Evolutionary conservation across 2,329 filamentous ascomycete species (phyloP), one percentile per base, ranked within the genome.

Genomic region (Talaromyces sp.): DNA sequence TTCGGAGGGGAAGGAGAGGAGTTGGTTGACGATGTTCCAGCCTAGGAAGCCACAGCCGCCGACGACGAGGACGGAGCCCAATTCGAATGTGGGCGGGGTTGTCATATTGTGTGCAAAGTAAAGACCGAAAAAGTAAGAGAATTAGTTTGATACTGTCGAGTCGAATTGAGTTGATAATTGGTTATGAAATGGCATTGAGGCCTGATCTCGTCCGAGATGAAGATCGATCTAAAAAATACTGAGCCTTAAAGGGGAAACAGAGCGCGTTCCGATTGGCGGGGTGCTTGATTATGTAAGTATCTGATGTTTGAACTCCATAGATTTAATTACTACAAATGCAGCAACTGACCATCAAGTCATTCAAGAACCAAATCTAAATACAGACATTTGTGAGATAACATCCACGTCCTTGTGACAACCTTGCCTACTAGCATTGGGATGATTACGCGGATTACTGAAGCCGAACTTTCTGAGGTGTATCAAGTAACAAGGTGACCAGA

Each of bases 31-130:
- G 69, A 93, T 88, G 78, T 93, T 89, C 78, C 90, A 88, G 73
- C 91, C 91, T 16, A 95, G 83, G 78, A 95, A 93, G 67, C 91
- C 91, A 74, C 91, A 93, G 73, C 91, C 91, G 71, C 91, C 91
- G 68, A 93, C 87, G 68, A 95, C 87, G 68, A 93, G 82, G 70
- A 92, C 88, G 67, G 83, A 86, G 72, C 89, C 89, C 58, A 92
- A 81, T 63, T 77, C 72, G 57, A 79, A 70, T 14, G 72, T 71
- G 63, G 74, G 69, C 48, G 64, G 64, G 61, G 73, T 70, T 48
- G 63, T 64, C 23, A 54, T 48, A 48, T 58, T 37, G 28, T n/a
- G 21, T 54, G 14, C 12, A 28, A 12, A 12, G 5, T 52, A 21
- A 11, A 25, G 33, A 18, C 5, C 16, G 6, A 21, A 9, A 5